These are phyloP conservation scores for Craspedostauros australis DNA, from an alignment of 108 stramenopile species.

Conservation along the genomic window DNA sequence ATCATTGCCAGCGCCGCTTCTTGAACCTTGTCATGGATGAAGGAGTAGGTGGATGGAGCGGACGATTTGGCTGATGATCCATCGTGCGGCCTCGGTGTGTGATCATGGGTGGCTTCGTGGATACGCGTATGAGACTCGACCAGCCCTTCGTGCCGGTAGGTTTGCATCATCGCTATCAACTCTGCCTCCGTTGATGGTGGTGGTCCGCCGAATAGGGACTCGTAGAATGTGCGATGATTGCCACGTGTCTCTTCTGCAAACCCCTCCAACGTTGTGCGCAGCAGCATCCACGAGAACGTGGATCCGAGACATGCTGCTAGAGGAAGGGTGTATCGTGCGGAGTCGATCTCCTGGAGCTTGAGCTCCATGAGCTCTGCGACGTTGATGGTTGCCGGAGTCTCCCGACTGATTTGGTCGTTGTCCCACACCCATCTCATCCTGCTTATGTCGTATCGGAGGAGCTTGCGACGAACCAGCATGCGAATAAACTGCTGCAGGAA, in stretches of 20 bases:
- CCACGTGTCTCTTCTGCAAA: too few relatives aligned
- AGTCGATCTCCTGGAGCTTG: slow-evolving; percentile 17
- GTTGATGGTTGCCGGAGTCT: slow-evolving; percentile 19
- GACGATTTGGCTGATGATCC: too few relatives aligned
- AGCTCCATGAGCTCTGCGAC: slow-evolving; percentile 25
- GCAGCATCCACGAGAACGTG: not conserved
- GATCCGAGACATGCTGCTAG: slow-evolving; percentile 8
- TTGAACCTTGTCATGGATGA: slow-evolving; percentile 6
- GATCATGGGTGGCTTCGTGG: not conserved
- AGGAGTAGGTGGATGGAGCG: not conserved
- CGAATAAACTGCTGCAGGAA: slow-evolving; percentile 4
- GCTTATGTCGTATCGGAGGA: not conserved
- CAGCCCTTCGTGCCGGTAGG: too few relatives aligned
- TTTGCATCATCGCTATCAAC: too few relatives aligned
- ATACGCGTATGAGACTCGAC: too few relatives aligned
- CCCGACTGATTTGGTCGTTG: not conserved
- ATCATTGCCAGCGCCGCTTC: slow-evolving; percentile 4
- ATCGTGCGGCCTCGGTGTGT: not conserved
- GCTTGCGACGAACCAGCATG: not conserved
- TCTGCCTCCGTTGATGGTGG: too few relatives aligned
- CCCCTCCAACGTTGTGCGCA: not conserved
- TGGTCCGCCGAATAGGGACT: too few relatives aligned
- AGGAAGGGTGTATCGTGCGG: not conserved
- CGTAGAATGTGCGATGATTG: too few relatives aligned
- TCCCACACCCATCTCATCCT: slow-evolving; percentile 8